Evolutionary conservation across 2,329 filamentous ascomycete species (phyloP), one percentile per base, ranked within the genome.

Genomic region (Aspergillus terreus): DNA sequence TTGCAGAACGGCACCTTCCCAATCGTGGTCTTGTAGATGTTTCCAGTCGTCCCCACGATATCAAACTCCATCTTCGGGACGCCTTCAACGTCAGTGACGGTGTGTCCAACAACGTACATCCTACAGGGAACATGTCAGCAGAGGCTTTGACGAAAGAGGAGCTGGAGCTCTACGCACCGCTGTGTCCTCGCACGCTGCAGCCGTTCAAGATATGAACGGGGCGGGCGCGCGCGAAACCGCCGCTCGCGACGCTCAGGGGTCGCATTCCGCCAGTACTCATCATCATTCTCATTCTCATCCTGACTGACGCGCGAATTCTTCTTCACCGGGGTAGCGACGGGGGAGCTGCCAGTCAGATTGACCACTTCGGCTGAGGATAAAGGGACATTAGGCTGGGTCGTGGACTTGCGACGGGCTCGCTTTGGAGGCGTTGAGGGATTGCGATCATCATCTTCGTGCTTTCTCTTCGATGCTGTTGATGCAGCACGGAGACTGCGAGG

Each of bases 11-110:
- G 81, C 10, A 74, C 59, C 47, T 78, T 77, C 51, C 69, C 66
- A 48, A 87, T 79, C 10, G 66, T 73, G 32, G 83, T 76, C n/a
- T 72, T 78, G 66, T 87, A 86, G 15, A 86, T 68, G 58, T 85
- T 85, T 14, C 83, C 83, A 0, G 81, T 85, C 4, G 77, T 76
- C 15, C 84, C 84, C 30, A 82, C 81, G 46, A 86, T 77, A 19
- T 78, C 69, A 48, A 85, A 76, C 2, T 65, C 72, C 60, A 85
- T 80, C 50, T 71, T 68, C 0, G 76, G 79, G 2, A 65, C 66
- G 7, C 76, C 68, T 1, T 75, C 70, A 4, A 72, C 75, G 4
- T 72, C 74, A 35, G 65, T 62, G 9, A 77, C 69, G 46, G 64
- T 71, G 41, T 82, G 76, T 40, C 77, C 75, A 19, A 85, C 71